phyloP scores from a whole-genome alignment of 2,329 filamentous ascomycete species.

The Orbilia quercus region DNA sequence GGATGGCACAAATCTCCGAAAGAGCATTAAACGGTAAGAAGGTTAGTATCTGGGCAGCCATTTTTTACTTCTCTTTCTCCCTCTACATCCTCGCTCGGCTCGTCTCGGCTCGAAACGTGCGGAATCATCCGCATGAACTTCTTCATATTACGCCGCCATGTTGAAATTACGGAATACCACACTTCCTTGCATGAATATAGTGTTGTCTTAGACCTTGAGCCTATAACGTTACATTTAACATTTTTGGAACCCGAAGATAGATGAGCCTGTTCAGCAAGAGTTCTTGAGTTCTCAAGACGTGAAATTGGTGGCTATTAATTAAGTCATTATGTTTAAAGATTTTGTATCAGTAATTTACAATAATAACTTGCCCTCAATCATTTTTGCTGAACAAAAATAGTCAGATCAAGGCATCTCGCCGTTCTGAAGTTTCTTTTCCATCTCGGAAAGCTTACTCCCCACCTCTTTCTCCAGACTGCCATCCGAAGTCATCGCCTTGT shows the following conservation, averaged over 20 bases:
- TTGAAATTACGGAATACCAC: not conserved
- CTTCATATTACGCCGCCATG: not conserved
- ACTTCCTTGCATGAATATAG: not conserved
- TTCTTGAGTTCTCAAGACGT: too few species aligned
- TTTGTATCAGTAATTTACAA: too few species aligned
- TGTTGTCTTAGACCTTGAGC: not conserved
- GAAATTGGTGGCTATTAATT: too few species aligned
- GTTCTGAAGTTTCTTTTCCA: not conserved
- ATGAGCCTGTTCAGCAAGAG: too few species aligned
- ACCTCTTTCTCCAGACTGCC: not conserved
- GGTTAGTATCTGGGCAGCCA: too few species aligned
- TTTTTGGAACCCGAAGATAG: too few species aligned
- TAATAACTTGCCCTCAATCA: too few species aligned
- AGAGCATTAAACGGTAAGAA: not conserved
- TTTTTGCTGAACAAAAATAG: not conserved
- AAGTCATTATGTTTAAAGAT: too few species aligned
- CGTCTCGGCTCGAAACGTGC: not conserved
- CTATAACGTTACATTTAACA: too few species aligned
- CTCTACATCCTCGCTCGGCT: too few species aligned
- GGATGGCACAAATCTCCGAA: constrained; percentile 1
- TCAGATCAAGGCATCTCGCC: not conserved
- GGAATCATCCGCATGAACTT: not conserved
- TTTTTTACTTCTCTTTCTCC: too few species aligned
- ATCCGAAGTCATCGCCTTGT: not conserved
- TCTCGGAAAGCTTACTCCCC: not conserved